Percentiles rank a stretch among this genome's conserved stretches.
phyloP scores from a whole-genome alignment of 371 early-diverging fungal genomes.

The Lichtheimia hyalospora region DNA sequence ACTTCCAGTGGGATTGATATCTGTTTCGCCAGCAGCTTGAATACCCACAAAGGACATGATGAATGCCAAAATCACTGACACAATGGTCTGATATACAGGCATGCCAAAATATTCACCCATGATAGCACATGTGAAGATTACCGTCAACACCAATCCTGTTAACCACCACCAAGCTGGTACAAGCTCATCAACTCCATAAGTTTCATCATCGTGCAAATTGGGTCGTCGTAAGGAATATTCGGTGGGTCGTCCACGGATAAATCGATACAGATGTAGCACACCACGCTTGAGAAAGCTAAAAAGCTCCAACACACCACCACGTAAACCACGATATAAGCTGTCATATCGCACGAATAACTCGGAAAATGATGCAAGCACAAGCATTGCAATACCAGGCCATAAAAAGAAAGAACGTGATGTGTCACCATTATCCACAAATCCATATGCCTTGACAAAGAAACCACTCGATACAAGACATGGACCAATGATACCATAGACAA shows the following conservation, averaged over 20 bases:
- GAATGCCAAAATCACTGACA: slow-evolving; percentile 69
- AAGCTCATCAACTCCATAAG: slow-evolving; percentile 25
- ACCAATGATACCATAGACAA: slow-evolving; percentile 57
- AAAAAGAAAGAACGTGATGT: slow-evolving; percentile 58
- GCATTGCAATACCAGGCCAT: slow-evolving; percentile 73
- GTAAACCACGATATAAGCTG: slow-evolving; percentile 54
- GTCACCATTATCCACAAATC: slow-evolving; percentile 34
- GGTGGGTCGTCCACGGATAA: not conserved
- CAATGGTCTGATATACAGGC: slow-evolving; percentile 53
- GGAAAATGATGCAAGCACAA: slow-evolving; percentile 62
- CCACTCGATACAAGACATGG: slow-evolving; percentile 42
- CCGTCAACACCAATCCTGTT: slow-evolving; percentile 52
- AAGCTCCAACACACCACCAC: slow-evolving; percentile 33
- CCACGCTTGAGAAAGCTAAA: not conserved
- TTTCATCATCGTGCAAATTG: slow-evolving; percentile 6
- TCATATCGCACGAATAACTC: slow-evolving; percentile 59
- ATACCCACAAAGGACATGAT: slow-evolving; percentile 70
- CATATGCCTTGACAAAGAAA: slow-evolving; percentile 30
- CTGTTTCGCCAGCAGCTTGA: slow-evolving; percentile 69
- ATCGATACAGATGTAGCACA: not conserved
- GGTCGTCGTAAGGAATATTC: slow-evolving; percentile 3
- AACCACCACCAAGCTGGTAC: slow-evolving; percentile 67
- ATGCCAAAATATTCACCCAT: slow-evolving; percentile 60
- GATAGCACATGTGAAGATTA: slow-evolving; percentile 59
- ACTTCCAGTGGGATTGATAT: slow-evolving; percentile 66